A percentile compares a stretch with the other conserved stretches of the same genome.
phyloP scores from a whole-genome alignment of 176 grass and related monocot genomes.

The Luzula sylvatica region DNA sequence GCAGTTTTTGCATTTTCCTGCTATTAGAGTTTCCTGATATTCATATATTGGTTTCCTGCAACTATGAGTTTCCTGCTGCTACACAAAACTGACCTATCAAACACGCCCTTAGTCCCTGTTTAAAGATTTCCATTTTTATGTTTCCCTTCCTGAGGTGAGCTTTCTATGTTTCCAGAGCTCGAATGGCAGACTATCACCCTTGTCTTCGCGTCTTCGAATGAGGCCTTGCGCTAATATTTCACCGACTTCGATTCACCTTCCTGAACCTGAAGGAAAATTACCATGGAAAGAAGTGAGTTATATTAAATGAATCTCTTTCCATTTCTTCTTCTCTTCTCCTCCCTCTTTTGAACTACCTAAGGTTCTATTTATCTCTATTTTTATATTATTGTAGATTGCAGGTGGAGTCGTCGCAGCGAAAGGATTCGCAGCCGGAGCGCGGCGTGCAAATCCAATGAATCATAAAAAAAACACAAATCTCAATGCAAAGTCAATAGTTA shows the following conservation, averaged over 20 bases:
- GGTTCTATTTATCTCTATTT: too few relatives aligned
- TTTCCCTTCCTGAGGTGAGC: neutral
- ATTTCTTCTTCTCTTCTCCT: too few relatives aligned
- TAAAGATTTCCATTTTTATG: too few relatives aligned
- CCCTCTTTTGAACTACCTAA: too few relatives aligned
- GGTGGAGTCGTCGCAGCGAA: conserved; percentile 66
- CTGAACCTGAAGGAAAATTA: too few relatives aligned
- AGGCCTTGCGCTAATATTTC: conserved; percentile 23
- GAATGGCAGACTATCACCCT: neutral
- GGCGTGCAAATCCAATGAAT: conserved; percentile 75
- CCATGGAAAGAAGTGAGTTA: conserved; percentile 72
- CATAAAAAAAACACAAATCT: too few relatives aligned
- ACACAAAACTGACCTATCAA: too few relatives aligned
- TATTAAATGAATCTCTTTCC: neutral
- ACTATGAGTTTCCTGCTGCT: too few relatives aligned
- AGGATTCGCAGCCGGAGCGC: conserved; percentile 78
- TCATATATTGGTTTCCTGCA: too few relatives aligned
- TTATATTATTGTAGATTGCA: conserved; percentile 36
- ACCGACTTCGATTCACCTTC: conserved; percentile 76
- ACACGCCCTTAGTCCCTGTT: neutral
- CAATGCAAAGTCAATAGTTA: too few relatives aligned
- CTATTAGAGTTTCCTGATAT: too few relatives aligned
- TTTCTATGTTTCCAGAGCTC: neutral
- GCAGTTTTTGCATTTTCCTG: too few relatives aligned
- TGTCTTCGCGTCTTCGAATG: neutral